Percentiles rank a stretch among this genome's conserved stretches.
Evolutionary conservation across 495 filamentous ascomycete genomes (phyloP).

Genomic region (Thozetella sp.): DNA sequence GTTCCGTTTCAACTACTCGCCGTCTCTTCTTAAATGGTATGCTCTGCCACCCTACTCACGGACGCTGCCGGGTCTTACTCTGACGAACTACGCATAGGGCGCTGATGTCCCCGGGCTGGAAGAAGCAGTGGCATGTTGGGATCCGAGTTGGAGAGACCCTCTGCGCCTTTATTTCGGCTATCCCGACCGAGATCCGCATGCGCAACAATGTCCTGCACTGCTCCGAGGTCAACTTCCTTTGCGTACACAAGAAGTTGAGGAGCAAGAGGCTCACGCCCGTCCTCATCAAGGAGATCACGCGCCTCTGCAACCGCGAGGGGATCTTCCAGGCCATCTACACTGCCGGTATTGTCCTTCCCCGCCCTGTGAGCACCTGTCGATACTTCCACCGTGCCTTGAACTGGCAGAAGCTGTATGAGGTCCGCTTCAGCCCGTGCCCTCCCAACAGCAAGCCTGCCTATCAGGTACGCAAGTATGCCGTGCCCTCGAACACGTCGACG

Average conservation of each 20-base stretch:
- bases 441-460: slow-evolving; percentile 76
- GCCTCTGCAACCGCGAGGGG: slow-evolving; percentile 77
- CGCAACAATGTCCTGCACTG: slow-evolving; percentile 72
- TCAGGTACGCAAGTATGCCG: slow-evolving; percentile 77
- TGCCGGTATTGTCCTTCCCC: slow-evolving; percentile 85
- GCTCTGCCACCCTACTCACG: slow-evolving; percentile 11
- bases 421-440: slow-evolving; percentile 86
- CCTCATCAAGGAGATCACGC: slow-evolving; percentile 95
- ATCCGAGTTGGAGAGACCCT: slow-evolving; percentile 81
- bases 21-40: slow-evolving; percentile 85
- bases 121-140: slow-evolving; percentile 92
- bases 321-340: slow-evolving; percentile 97
- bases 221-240: slow-evolving; percentile 97
- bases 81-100: slow-evolving; percentile 68
- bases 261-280: slow-evolving; percentile 89
- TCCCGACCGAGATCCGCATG: slow-evolving; percentile 80
- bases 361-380: slow-evolving; percentile 85
- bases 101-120: slow-evolving; percentile 93
- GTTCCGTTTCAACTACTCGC: slow-evolving; percentile 96
- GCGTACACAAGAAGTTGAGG: slow-evolving; percentile 95
- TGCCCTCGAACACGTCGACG: slow-evolving; percentile 71
- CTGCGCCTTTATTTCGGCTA: slow-evolving; percentile 92
- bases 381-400: slow-evolving; percentile 93
- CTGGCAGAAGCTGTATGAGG: slow-evolving; percentile 94
- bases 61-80: background rate